Percentiles rank a stretch among this genome's conserved stretches.
phyloP scores from a whole-genome alignment of 2,329 filamentous ascomycete genomes.

The Teratosphaeria destructans region DNA sequence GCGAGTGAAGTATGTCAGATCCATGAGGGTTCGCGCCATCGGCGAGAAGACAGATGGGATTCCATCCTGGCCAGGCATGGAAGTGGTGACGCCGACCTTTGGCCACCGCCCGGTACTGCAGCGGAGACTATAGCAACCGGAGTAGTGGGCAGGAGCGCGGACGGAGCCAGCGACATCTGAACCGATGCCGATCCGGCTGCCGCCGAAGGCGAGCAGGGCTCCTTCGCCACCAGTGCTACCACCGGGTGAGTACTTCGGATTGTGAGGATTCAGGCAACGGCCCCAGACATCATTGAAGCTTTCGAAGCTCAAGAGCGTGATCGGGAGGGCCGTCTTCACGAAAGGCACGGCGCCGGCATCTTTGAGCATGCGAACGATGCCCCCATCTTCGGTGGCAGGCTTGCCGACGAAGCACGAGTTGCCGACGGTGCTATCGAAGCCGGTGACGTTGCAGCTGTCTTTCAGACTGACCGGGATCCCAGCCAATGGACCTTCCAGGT shows the following conservation, averaged over 20 bases:
- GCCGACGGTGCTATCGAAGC: slow-evolving; percentile 73
- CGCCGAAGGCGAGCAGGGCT: slow-evolving; percentile 69
- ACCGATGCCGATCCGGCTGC: slow-evolving; percentile 77
- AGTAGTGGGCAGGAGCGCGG: slow-evolving; percentile 76
- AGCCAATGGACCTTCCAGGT: slow-evolving; percentile 71
- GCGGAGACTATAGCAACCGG: slow-evolving; percentile 74
- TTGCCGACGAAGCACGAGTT: slow-evolving; percentile 66
- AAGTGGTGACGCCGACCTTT: slow-evolving; percentile 71
- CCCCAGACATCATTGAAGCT: slow-evolving; percentile 76
- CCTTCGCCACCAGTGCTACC: slow-evolving; percentile 81
- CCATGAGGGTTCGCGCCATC: slow-evolving; percentile 77
- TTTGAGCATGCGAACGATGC: slow-evolving; percentile 66
- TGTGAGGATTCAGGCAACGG: slow-evolving; percentile 70
- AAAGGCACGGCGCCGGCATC: slow-evolving; percentile 82
- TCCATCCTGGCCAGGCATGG: slow-evolving; percentile 87
- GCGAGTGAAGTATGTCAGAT: slow-evolving; percentile 75
- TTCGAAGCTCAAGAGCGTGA: slow-evolving; percentile 79
- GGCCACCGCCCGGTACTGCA: slow-evolving; percentile 89
- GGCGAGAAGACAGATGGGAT: slow-evolving; percentile 82
- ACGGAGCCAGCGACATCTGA: slow-evolving; percentile 88
- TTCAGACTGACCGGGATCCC: slow-evolving; percentile 83
- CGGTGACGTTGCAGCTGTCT: slow-evolving; percentile 63
- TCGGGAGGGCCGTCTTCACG: slow-evolving; percentile 83
- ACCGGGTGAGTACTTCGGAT: slow-evolving; percentile 72
- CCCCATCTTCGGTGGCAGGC: slow-evolving; percentile 55